Evolutionary conservation across 2,329 filamentous ascomycete species (phyloP), one percentile per base, ranked within the genome.

Genomic region (Cyphellophora attinorum): DNA sequence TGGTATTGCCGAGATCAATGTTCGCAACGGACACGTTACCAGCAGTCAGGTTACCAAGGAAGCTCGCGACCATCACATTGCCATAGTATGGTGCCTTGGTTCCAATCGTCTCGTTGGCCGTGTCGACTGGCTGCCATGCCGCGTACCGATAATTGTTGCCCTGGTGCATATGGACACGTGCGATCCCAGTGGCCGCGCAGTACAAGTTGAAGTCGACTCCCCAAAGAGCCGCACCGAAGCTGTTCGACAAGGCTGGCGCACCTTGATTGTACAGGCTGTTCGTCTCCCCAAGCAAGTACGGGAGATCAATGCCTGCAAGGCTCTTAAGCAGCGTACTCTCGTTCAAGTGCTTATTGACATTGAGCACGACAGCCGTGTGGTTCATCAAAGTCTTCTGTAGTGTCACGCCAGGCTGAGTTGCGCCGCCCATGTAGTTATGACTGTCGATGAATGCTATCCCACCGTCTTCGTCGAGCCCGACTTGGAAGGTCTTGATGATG

Each of bases 1-100:
- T 40, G 18, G 25, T 45, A 3, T 49, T 50, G 6, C 34, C 41
- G 6, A 71, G 53, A 0, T 61, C 59, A 5, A 77, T 48, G 33
- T 70, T 61, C n/a, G 61, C 57, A 15, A 79, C 59, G 10, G 60
- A 59, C 3, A 69, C 59, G 11, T 55, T 47, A 6, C 33, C 35
- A 11, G 38, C 28, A 3, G 30, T 44, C 15, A 42, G 14, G 37
- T 68, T 53, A 2, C 68, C 66, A 2, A 80, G 52, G 46, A 75
- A 70, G 2, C 67, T 64, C 0, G 76, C 73, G 2, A 73, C 70
- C 19, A 68, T 68, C 11, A 78, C 57, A 51, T 72, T 74, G 11
- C 72, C 75, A 46, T 81, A 80, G 52, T 78, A 81, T 0, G 76
- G 74, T 0, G 76, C 58, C 48, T 76, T 78, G 13, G 74, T 79